These are phyloP conservation scores for Fusarium concolor DNA, from an alignment of 2,329 filamentous ascomycete genomes.

Conservation along the genomic window DNA sequence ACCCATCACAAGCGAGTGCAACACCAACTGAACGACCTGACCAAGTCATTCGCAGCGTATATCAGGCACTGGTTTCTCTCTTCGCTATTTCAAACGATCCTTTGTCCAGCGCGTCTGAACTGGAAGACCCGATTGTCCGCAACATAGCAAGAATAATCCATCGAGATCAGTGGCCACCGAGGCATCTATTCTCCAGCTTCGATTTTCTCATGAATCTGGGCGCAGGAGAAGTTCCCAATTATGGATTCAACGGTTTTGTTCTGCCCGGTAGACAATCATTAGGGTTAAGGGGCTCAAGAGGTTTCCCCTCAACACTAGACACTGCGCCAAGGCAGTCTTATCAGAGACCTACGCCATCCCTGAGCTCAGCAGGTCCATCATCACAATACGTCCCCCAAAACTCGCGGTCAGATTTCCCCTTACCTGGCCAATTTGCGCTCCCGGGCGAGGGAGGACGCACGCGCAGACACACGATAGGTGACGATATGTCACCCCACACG, in stretches of 20 bases:
- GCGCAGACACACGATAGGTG: slow-evolving; percentile 43
- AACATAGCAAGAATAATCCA: slow-evolving; percentile 60
- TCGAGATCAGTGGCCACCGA: slow-evolving; percentile 60
- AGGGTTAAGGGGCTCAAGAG: slow-evolving; percentile 7
- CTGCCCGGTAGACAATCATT: slow-evolving; percentile 35
- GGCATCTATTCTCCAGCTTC: slow-evolving; percentile 59
- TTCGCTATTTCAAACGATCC: slow-evolving; percentile 61
- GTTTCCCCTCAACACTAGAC: slow-evolving; percentile 28
- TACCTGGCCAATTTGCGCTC: slow-evolving; percentile 24
- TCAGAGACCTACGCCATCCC: slow-evolving; percentile 23
- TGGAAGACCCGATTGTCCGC: slow-evolving; percentile 58
- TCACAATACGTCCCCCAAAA: slow-evolving; percentile 28
- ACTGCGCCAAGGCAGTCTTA: slow-evolving; percentile 23
- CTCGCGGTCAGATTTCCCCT: slow-evolving; percentile 29
- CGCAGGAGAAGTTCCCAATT: slow-evolving; percentile 54
- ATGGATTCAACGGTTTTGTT: slow-evolving; percentile 51
- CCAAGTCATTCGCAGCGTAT: slow-evolving; percentile 59
- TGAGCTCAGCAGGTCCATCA: slow-evolving; percentile 18
- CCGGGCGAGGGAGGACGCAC: slow-evolving; percentile 32
- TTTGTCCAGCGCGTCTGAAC: slow-evolving; percentile 54
- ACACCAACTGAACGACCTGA: slow-evolving; percentile 31
- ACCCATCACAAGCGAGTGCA: slow-evolving; percentile 17
- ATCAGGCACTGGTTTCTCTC: slow-evolving; percentile 63
- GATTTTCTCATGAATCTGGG: slow-evolving; percentile 65
- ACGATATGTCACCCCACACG: slow-evolving; percentile 37